Evolutionary conservation across 495 filamentous ascomycete species (phyloP).

Genomic region (Wilcoxina mikolae): DNA sequence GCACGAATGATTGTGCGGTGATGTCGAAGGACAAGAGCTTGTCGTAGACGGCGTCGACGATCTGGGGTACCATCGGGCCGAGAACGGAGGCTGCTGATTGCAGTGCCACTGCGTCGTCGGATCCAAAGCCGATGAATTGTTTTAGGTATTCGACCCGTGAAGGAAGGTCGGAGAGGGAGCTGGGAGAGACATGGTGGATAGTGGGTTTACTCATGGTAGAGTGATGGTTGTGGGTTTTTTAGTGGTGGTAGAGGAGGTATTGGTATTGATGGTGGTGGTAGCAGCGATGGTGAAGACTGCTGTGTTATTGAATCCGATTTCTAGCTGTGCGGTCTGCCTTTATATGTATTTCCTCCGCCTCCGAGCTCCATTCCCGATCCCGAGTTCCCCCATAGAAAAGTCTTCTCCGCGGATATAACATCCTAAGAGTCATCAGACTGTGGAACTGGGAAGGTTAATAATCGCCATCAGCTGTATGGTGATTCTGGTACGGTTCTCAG

Average conservation of each 20-base stretch:
- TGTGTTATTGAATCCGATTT: background rate
- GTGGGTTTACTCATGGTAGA: background rate
- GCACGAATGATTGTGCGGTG: slow-evolving; percentile 32
- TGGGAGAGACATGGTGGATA: slow-evolving; percentile 24
- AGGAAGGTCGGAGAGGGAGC: slow-evolving; percentile 23
- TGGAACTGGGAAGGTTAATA: too few relatives aligned
- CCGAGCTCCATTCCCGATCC: too few relatives aligned
- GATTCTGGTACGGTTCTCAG: too few relatives aligned
- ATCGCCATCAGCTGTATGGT: too few relatives aligned
- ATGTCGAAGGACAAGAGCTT: slow-evolving; percentile 34
- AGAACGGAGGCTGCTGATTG: slow-evolving; percentile 27
- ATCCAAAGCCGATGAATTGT: slow-evolving; percentile 29
- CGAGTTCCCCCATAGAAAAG: too few relatives aligned
- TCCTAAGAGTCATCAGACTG: too few relatives aligned
- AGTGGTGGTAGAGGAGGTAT: background rate
- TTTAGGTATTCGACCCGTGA: slow-evolving; percentile 28
- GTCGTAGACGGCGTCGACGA: slow-evolving; percentile 31
- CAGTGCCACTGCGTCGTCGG: slow-evolving; percentile 27
- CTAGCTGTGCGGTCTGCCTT: background rate
- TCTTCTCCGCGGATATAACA: too few relatives aligned
- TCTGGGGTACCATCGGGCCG: slow-evolving; percentile 27
- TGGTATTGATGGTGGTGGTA: background rate
- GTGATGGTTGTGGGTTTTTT: background rate
- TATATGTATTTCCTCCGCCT: too few relatives aligned
- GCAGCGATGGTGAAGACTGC: background rate